Conservation (phyloP, 257 asterid genomes). For the Avicennia marina region DNA sequence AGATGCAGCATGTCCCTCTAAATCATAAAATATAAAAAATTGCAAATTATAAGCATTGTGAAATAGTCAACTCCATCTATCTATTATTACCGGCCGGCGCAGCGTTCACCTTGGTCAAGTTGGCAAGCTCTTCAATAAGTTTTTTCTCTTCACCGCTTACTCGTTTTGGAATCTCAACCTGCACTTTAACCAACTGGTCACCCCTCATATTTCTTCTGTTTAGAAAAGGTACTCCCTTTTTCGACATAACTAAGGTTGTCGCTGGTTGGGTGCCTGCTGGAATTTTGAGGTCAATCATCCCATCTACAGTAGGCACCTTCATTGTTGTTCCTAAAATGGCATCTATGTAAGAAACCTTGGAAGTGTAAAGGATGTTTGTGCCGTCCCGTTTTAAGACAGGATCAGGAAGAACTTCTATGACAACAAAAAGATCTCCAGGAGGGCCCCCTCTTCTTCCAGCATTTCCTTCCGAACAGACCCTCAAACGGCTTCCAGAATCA, state of each 20-base stretch:
- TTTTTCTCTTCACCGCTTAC: conserved; percentile 83
- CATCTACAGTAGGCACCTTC: conserved; percentile 94
- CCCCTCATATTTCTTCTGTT: conserved; percentile 84
- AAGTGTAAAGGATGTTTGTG: conserved; percentile 75
- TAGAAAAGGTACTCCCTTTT: conserved; percentile 76
- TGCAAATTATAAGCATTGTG: too few species aligned
- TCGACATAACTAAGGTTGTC: conserved; percentile 88
- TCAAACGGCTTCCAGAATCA: conserved; percentile 77
- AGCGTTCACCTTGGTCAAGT: conserved; percentile 68
- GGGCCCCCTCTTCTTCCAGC: conserved; percentile 93
- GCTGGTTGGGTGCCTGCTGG: conserved; percentile 96
- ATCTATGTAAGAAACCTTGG: conserved; percentile 82
- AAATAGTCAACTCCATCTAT: too few species aligned
- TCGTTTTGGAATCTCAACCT: conserved; percentile 95
- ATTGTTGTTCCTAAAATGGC: conserved; percentile 79
- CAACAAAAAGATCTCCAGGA: conserved; percentile 86
- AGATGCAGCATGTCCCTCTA: too few species aligned
- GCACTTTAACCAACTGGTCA: conserved; percentile 92
- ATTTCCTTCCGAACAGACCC: conserved; percentile 91
- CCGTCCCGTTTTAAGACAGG: conserved; percentile 78
- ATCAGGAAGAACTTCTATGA: conserved; percentile 69
- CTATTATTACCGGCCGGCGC: conserved; percentile 54
- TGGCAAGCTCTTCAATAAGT: conserved; percentile 84
- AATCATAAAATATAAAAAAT: too few species aligned
- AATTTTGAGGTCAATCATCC: conserved; percentile 75